These are phyloP conservation scores for Hemileia vastatrix DNA, from an alignment of 1,284 basidiomycete species.

Conservation along the genomic window DNA sequence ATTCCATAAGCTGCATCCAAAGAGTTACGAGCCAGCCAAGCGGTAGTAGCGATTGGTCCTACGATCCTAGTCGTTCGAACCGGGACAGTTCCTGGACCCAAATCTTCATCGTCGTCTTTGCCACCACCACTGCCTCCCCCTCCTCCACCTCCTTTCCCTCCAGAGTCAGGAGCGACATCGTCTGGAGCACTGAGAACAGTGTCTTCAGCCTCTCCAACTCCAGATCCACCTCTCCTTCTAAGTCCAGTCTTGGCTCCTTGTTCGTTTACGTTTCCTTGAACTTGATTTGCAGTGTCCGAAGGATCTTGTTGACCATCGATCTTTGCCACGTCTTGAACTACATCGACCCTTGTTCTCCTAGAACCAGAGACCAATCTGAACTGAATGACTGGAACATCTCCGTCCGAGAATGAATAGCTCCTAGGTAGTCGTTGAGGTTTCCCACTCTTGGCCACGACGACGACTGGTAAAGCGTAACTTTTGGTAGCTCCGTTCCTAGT, in stretches of 20 bases:
- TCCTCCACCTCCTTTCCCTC: not conserved
- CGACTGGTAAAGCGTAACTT: constrained; percentile 9
- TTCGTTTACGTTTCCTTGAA: not conserved
- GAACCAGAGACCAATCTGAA: constrained; percentile 4
- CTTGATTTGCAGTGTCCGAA: not conserved
- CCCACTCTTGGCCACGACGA: constrained; percentile 8
- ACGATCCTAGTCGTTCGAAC: not conserved
- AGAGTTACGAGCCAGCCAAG: not conserved
- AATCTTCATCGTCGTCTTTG: not conserved
- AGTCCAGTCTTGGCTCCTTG: not conserved
- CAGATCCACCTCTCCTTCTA: not conserved
- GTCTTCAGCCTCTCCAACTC: not conserved
- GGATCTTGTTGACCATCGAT: not conserved
- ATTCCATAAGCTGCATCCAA: not conserved
- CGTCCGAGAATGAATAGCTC: constrained; percentile 6
- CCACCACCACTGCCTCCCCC: too few species aligned
- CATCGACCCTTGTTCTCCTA: not conserved
- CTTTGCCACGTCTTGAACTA: not conserved
- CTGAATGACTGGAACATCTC: constrained; percentile 12
- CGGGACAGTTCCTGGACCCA: not conserved
- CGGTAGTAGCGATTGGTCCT: not conserved
- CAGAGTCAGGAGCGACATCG: not conserved
- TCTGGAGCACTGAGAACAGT: not conserved
- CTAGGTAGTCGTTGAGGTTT: constrained; percentile 13
- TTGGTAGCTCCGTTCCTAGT: constrained; percentile 9